A percentile compares a stretch with the other conserved stretches of the same genome.
Evolutionary conservation across 164 flowering plant species (phyloP).

Genomic region (Magnolia changhungtana): DNA sequence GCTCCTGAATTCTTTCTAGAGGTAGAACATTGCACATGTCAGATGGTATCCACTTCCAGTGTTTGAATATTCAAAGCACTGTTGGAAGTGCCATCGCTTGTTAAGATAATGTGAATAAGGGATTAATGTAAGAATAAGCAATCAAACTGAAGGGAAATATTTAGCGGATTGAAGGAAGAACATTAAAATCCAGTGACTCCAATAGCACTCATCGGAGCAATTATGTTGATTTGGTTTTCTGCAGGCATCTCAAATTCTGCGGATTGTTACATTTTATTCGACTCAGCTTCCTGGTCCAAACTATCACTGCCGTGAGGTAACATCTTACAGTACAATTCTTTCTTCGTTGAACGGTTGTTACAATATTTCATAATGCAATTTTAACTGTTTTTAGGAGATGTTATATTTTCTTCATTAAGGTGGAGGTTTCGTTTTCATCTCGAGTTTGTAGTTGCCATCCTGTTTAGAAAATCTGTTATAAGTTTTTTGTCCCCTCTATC

Average conservation of each 20-base stretch:
- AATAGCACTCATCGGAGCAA: neutral
- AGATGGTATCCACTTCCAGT: too few species aligned
- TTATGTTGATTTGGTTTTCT: constrained; percentile 10
- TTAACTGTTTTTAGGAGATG: neutral
- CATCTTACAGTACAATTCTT: neutral
- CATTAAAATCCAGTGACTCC: neutral
- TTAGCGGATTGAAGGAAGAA: too few species aligned
- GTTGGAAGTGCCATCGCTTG: too few species aligned
- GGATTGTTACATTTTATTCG: constrained; percentile 84
- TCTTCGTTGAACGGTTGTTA: neutral
- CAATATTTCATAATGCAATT: neutral
- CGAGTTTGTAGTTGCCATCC: too few species aligned
- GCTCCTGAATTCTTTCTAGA: too few species aligned
- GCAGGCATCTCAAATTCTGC: constrained; percentile 84
- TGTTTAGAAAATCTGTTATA: too few species aligned
- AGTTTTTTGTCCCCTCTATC: neutral
- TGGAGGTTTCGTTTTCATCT: too few species aligned
- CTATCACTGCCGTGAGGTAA: constrained; percentile 97
- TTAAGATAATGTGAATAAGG: too few species aligned
- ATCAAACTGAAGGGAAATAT: too few species aligned
- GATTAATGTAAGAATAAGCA: too few species aligned
- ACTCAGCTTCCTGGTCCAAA: constrained; percentile 99
- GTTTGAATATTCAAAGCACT: too few species aligned
- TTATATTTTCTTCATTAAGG: neutral
- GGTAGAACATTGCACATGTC: too few species aligned